Conservation (phyloP, 768 basidiomycete species). For the Leccinum longicurvipes region DNA sequence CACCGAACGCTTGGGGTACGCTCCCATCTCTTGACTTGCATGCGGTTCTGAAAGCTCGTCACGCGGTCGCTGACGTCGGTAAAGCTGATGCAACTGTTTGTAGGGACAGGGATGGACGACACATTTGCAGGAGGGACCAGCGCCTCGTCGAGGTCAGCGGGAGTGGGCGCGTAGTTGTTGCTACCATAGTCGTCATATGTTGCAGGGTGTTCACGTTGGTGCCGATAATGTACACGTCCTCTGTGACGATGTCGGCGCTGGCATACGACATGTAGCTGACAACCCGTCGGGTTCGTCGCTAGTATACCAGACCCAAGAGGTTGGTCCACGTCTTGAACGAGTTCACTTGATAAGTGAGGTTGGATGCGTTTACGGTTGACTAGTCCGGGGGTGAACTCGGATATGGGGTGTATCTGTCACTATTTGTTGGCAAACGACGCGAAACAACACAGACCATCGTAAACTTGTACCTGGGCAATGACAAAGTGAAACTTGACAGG, state of each 20-base stretch:
- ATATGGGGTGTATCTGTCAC: conserved; percentile 67
- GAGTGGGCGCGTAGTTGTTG: conserved; percentile 51
- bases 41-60: too few species aligned
- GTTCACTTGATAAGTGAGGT: conserved; percentile 64
- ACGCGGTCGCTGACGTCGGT: too few species aligned
- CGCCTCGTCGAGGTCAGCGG: conserved; percentile 39
- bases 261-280: too few species aligned
- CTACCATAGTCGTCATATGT: conserved; percentile 74
- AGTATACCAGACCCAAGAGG: conserved; percentile 68
- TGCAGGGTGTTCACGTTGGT: conserved; percentile 58
- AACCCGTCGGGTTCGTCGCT: conserved; percentile 75
- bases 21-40: too few species aligned
- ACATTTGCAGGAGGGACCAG: conserved; percentile 22
- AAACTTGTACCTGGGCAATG: conserved; percentile 2
- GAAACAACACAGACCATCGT: conserved; percentile 29
- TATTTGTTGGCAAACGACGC: conserved; percentile 5
- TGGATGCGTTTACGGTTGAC: conserved; percentile 44
- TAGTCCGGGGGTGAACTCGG: conserved; percentile 55
- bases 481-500: neutral
- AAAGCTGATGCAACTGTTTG: conserved; percentile 24
- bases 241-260: conserved; percentile 67
- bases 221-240: conserved; percentile 48
- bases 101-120: conserved; percentile 14
- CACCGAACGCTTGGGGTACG: too few species aligned
- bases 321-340: conserved; percentile 63